Base-by-base conservation (phyloP, 106 monocot species). In the Apostasia shenzhenica region DNA sequence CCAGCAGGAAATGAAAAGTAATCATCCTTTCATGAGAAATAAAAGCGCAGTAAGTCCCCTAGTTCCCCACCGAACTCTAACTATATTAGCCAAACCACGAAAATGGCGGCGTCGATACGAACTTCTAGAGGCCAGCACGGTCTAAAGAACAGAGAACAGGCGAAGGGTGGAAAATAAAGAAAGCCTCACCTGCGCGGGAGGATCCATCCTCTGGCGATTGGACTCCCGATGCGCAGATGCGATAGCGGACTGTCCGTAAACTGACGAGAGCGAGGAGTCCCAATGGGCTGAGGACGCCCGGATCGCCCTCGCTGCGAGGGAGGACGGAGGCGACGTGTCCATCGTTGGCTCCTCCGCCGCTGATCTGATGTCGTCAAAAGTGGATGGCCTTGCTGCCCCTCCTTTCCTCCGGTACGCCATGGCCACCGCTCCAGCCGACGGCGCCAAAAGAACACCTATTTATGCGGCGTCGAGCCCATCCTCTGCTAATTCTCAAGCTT, bases 221-320 rank as follows among this genome's bases (percentile, higher is more conserved):
- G 65, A 65, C 48, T 47, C 65, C 65, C 67, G 14, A 54, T 53
- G 9, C 41, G 73, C 45, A 37, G 76, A 66, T 41, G 74, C 53
- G 63, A 77, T 60, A 14, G 81, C 81, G 4, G 81, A 76, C 50
- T 86, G 84, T 44, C 73, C 82, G 44, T 85, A 85, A 12, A 82
- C 87, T 57, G 84, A 92, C 42, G 91, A 87, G 52, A 92, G 68
- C 41, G 91, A 87, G 41, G 91, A 87, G 48, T 85, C 87, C 8
- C 85, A 80, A 59, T 80, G 78, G 40, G 91, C 84, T n/a, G 91
- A 80, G 14, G 91, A 92, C 3, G 82, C 85, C 49, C 78, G 76
- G 68, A 92, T 92, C 63, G 92, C 88, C 85, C 88, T 82, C 5
- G 92, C 92, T 12, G 92, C 92, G 58, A 92, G 77, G 14, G 88